phyloP scores from a whole-genome alignment of 1,284 basidiomycete species.

The Apiotrichum sp. region DNA sequence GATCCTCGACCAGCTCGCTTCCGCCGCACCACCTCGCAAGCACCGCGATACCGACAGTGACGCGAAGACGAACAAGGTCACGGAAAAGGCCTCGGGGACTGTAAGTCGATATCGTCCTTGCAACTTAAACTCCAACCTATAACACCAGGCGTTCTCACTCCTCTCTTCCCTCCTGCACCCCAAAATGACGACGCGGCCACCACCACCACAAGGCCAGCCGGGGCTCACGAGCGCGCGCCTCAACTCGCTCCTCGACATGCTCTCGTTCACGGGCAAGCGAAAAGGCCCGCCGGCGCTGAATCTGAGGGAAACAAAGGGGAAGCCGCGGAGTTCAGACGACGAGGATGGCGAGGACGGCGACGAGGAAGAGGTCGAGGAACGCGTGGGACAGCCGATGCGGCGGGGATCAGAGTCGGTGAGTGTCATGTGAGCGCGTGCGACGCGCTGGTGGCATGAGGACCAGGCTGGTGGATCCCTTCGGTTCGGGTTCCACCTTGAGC shows the following conservation, averaged over 20 bases:
- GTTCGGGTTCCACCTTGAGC: too few relatives aligned
- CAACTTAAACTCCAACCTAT: too few relatives aligned
- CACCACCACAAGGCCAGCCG: not conserved
- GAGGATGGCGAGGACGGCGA: not conserved
- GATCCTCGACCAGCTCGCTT: slow-evolving; percentile 1
- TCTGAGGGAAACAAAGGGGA: not conserved
- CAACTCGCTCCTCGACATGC: not conserved
- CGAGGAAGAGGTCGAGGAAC: not conserved
- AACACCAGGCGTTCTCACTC: not conserved
- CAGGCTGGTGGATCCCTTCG: too few relatives aligned
- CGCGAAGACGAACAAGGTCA: too few relatives aligned
- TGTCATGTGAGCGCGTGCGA: too few relatives aligned
- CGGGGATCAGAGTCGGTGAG: too few relatives aligned
- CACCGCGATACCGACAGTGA: not conserved
- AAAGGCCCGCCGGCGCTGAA: not conserved
- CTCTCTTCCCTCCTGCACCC: not conserved
- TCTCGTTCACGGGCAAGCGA: slow-evolving; percentile 2
- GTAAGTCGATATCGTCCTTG: too few relatives aligned
- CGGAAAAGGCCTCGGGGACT: too few relatives aligned
- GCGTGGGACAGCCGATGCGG: too few relatives aligned
- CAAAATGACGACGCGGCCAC: not conserved
- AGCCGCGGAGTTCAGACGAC: not conserved
- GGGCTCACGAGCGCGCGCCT: not conserved
- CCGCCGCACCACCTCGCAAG: not conserved
- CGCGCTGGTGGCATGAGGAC: too few relatives aligned